A percentile compares a stretch with the other conserved stretches of the same genome.
Conservation (phyloP, 2,329 filamentous ascomycete species). For the Epichloe baconii region DNA sequence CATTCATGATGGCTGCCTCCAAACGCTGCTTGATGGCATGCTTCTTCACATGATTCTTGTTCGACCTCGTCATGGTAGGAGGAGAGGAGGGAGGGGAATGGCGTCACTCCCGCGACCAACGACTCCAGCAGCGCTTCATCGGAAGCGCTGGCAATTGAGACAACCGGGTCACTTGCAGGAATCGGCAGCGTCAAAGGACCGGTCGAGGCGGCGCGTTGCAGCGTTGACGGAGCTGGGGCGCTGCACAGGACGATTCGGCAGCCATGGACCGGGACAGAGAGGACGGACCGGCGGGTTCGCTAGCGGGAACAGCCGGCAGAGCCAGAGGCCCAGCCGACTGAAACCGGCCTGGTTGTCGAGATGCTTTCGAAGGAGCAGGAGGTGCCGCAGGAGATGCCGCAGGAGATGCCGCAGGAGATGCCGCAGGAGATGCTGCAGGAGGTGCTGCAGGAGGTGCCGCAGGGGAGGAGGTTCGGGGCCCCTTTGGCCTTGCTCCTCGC, state of each 20-base stretch:
- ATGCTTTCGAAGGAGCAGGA: not conserved
- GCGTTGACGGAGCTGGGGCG: conserved; percentile 23
- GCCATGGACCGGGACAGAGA: conserved; percentile 21
- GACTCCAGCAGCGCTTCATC: conserved; percentile 20
- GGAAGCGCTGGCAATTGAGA: conserved; percentile 14
- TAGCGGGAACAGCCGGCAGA: conserved; percentile 28
- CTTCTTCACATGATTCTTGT: conserved; percentile 55
- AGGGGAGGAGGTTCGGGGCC: not conserved
- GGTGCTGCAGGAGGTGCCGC: not conserved
- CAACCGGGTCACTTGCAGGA: conserved; percentile 35
- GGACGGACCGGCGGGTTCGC: conserved; percentile 35
- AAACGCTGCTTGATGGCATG: conserved; percentile 45
- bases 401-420: too few species aligned
- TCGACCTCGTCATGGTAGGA: conserved; percentile 31
- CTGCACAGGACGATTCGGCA: conserved; percentile 9
- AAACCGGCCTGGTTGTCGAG: conserved; percentile 20
- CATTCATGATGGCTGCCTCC: conserved; percentile 55
- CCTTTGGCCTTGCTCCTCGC: not conserved
- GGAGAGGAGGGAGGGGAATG: conserved; percentile 24
- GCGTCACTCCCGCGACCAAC: conserved; percentile 30
- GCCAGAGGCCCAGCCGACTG: conserved; percentile 25
- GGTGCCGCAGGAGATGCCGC: not conserved
- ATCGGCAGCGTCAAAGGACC: conserved; percentile 22
- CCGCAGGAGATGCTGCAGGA: not conserved
- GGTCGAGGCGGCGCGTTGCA: conserved; percentile 25